Evolutionary conservation across 768 basidiomycete species (phyloP).

Genomic region (Amylocystis lapponica): DNA sequence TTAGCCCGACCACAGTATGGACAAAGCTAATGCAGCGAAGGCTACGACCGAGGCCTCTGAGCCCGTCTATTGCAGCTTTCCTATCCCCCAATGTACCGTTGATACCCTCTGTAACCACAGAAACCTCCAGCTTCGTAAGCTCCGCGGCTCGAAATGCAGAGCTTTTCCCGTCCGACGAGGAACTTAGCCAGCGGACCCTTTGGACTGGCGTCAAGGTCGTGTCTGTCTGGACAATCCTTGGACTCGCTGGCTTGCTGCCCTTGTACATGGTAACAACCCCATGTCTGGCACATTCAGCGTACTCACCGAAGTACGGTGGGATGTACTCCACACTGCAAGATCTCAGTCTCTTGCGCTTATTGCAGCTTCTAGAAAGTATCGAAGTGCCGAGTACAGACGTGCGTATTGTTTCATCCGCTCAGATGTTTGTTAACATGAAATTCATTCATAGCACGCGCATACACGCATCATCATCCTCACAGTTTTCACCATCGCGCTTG

Average conservation of each 20-base stretch:
- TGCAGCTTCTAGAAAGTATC: constrained; percentile 53
- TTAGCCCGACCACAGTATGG: not conserved
- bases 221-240: constrained; percentile 62
- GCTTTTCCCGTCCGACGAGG: constrained; percentile 70
- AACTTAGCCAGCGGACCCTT: constrained; percentile 64
- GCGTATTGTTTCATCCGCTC: too few species aligned
- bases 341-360: constrained; percentile 68
- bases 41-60: constrained; percentile 57
- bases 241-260: constrained; percentile 66
- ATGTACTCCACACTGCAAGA: constrained; percentile 67
- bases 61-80: constrained; percentile 58
- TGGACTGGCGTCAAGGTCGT: constrained; percentile 62
- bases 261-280: constrained; percentile 65
- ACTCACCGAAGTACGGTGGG: constrained; percentile 43
- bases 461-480: constrained; percentile 67
- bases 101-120: constrained; percentile 50
- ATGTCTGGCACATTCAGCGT: constrained; percentile 53
- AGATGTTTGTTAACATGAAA: constrained; percentile 30
- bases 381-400: too few species aligned
- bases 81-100: constrained; percentile 66
- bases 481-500: constrained; percentile 54
- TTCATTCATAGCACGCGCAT: constrained; percentile 42
- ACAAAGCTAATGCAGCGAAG: constrained; percentile 30
- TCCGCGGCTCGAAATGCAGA: constrained; percentile 37
- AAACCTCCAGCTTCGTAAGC: constrained; percentile 50